Evolutionary conservation across 768 basidiomycete genomes (phyloP).

Genomic region (Cystofilobasidium bisporidii): DNA sequence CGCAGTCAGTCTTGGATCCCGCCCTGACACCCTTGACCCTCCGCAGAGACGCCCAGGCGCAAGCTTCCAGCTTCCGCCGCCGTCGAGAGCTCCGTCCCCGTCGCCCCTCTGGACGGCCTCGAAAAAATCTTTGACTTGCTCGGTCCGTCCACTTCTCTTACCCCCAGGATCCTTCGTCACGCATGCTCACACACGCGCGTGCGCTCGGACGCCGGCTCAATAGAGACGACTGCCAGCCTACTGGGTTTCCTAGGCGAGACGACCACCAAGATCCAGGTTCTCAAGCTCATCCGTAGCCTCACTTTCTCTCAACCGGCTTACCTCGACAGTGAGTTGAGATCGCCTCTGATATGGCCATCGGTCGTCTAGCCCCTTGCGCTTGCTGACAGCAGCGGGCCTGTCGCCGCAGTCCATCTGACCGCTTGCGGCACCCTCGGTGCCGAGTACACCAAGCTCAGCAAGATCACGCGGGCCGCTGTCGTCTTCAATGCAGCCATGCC

Average conservation of each 20-base stretch:
- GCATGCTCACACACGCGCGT: no score
- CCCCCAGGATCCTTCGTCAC: no score
- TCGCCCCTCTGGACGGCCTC: constrained; percentile 3
- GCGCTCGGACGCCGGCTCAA: no score
- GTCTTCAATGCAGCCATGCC: constrained; percentile 56
- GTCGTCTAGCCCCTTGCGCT: no score
- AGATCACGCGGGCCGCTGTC: constrained; percentile 53
- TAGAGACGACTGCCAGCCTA: constrained; percentile 44
- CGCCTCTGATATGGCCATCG: no score
- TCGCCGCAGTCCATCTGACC: constrained; percentile 50
- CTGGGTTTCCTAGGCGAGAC: constrained; percentile 61
- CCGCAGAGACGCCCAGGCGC: background rate
- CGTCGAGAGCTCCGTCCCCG: background rate
- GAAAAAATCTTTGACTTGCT: constrained; percentile 34
- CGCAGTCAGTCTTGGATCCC: no score
- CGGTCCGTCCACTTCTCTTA: constrained; percentile 6
- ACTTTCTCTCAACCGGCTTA: constrained; percentile 43
- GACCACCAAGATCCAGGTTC: constrained; percentile 56
- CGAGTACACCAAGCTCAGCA: constrained; percentile 72
- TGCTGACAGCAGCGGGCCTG: background rate
- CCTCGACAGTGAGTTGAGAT: constrained; percentile 48
- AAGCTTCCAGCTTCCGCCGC: no score
- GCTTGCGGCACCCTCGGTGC: constrained; percentile 63
- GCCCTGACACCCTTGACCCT: no score
- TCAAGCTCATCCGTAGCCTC: constrained; percentile 58